Evolutionary conservation across 176 grass and related monocot species (phyloP), one percentile per base, ranked within the genome.

Genomic region (Eragrostis curvula): DNA sequence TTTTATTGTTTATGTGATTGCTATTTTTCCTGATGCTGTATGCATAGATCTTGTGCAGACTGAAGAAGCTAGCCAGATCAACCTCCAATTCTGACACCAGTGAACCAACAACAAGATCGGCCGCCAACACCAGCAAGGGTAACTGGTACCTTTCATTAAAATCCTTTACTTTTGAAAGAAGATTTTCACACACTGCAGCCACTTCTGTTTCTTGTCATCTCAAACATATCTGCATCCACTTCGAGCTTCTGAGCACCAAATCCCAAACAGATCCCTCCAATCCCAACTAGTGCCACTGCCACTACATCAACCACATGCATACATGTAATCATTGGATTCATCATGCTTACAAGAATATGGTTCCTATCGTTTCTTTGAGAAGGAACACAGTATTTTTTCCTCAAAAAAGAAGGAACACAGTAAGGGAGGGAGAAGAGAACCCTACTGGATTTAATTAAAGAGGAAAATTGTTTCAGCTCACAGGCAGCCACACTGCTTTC

Each of bases 211-310:
- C 47, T 71, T 41, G 74, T 83, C 32, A 5, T 71, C 48, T 65
- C 42, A 44, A 43, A 61, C 40, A 49, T 13, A 60, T 69, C 61
- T 21, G 36, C 68, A 67, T 79, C 74, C 8, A 66, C 68, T 40
- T 46, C 21, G 12, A 63, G 42, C 56, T 24, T 75, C 12, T 27
- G 75, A 80, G 84, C 75, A 75, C 69, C 63, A 84, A 68, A 55
- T 87, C 60, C 84, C 67, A 90, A 90, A 74, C 46, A 83, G 80
- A 80, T 84, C 63, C 11, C 79, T 80, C 59, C 61, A 79, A 43
- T 62, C 66, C 32, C 32, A 72, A 16, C 39, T 24, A 41, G 69
- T 57, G 62, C 61, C 36, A 23, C 63, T 36, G 32, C 32, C 32
- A 36, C 32, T 36, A 36, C 32, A 36, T 36, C 32, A 2, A 63